Base-by-base conservation (phyloP, 805 yeast genomes). In the Candida glaebosa region DNA sequence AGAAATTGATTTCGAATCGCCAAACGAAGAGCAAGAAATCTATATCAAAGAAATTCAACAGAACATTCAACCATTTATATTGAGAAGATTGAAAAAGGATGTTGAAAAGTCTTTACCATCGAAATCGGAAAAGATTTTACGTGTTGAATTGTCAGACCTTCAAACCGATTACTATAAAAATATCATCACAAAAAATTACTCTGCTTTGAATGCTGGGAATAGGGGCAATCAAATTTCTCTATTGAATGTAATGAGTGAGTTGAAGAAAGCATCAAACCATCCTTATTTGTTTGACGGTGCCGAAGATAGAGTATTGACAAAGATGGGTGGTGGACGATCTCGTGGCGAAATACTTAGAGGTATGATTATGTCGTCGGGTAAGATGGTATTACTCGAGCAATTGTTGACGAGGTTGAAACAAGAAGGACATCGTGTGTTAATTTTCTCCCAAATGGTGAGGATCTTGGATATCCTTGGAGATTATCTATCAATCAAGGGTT, bases 81-180 rank as follows among this genome's bases (percentile, higher is more conserved):
- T 93, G 49, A 81, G 99, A 61, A 78, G 99, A 54, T 75, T 95
- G 61, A 93, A 93, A 61, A 93, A 93, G 58, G 99, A 93, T 66
- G 99, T 93, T 9, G 99, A 95, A 61, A 95, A 91, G 58, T 88
- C 96, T 0, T 72, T 93, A 48, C 99, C 99, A 2, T 87, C 96
- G 1, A 93, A 93, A 61, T 85, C 96, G 0, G 99, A 93, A 66
- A 79, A 98, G 52, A 95, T 95, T 47, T 69, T 95, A 51, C 78
- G 99, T 54, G 99, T 93, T 4, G 99, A 93, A 60, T 71, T 93
- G 44, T 87, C 97, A 1, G 99, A 93, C 56, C 72, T 88, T 52
- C 99, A 93, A 65, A 93, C 98, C 0, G 89, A 87, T 44, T 93
- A 91, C 63, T 93, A 93, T 68, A 86, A 89, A 55, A 95, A 93